phyloP scores from a whole-genome alignment of 805 yeast species.

The Candida parachauliodes region DNA sequence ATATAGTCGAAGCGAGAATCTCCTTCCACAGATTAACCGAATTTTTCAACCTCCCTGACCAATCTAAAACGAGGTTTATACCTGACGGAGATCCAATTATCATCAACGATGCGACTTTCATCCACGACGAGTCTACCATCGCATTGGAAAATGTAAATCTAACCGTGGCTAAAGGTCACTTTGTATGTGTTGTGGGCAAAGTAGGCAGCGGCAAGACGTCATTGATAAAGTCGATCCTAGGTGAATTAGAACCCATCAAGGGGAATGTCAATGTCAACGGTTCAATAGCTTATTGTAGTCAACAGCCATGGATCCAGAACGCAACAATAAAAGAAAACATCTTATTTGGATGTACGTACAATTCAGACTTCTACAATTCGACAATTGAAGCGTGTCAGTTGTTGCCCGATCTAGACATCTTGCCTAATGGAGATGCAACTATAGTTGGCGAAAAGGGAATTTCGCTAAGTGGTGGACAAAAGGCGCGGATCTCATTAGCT shows the following conservation, averaged over 20 bases:
- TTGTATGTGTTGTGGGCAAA: slow-evolving; percentile 38
- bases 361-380: slow-evolving; percentile 24
- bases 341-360: slow-evolving; percentile 30
- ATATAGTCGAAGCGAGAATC: slow-evolving; percentile 26
- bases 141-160: slow-evolving; percentile 31
- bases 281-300: slow-evolving; percentile 36
- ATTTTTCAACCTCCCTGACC: slow-evolving; percentile 30
- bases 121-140: slow-evolving; percentile 21
- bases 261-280: slow-evolving; percentile 23
- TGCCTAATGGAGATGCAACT: slow-evolving; percentile 38
- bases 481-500: slow-evolving; percentile 38
- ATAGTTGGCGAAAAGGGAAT: slow-evolving; percentile 42
- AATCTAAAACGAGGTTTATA: slow-evolving; percentile 12
- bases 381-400: slow-evolving; percentile 38
- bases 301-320: slow-evolving; percentile 39
- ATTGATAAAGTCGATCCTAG: slow-evolving; percentile 29
- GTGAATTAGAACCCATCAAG: slow-evolving; percentile 23
- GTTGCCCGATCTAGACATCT: slow-evolving; percentile 26
- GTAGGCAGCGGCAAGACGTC: slow-evolving; percentile 41
- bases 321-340: slow-evolving; percentile 37
- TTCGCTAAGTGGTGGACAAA: slow-evolving; percentile 41
- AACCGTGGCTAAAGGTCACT: slow-evolving; percentile 28
- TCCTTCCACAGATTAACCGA: slow-evolving; percentile 29
- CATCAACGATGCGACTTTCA: slow-evolving; percentile 27
- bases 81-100: slow-evolving; percentile 18